Evolutionary conservation across 139 green algal genomes (phyloP).

Genomic region (Spirogloea muscicola): DNA sequence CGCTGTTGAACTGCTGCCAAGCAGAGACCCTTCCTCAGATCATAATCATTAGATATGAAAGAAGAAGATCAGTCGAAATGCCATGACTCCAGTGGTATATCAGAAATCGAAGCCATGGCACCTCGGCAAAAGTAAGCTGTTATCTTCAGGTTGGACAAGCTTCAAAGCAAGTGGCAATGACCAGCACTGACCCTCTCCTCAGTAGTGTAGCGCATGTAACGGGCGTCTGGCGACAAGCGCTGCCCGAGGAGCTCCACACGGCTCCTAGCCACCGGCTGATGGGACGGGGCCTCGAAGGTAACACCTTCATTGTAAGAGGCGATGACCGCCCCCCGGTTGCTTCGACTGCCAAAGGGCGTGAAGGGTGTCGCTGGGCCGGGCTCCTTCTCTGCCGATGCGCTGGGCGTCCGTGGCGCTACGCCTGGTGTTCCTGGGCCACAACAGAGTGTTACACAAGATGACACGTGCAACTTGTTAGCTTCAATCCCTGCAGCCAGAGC

Average conservation of each 20-base stretch:
- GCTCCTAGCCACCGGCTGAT: neutral
- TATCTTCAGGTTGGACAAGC: too few relatives aligned
- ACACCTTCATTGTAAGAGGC: neutral
- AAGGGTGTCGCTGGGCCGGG: too few relatives aligned
- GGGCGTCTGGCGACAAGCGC: neutral
- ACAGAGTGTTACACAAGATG: too few relatives aligned
- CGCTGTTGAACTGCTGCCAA: too few relatives aligned
- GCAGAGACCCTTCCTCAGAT: neutral
- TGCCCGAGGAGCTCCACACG: neutral
- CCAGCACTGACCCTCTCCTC: constrained; percentile 26
- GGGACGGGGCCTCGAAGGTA: too few relatives aligned
- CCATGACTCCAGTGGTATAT: neutral
- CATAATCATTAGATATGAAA: neutral
- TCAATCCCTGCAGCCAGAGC: too few relatives aligned
- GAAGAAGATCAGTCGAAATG: neutral
- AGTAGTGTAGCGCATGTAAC: constrained; percentile 37
- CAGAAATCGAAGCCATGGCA: neutral
- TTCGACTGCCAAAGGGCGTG: constrained; percentile 13
- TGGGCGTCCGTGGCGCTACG: too few relatives aligned
- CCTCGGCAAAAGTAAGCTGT: neutral
- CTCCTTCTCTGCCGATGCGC: too few relatives aligned
- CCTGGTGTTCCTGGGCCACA: too few relatives aligned
- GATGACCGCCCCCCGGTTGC: neutral
- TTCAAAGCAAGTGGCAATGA: too few relatives aligned
- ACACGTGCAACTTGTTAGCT: too few relatives aligned